Base-by-base conservation (phyloP, 495 filamentous ascomycete genomes). In the Aspergillus bridgeri region DNA sequence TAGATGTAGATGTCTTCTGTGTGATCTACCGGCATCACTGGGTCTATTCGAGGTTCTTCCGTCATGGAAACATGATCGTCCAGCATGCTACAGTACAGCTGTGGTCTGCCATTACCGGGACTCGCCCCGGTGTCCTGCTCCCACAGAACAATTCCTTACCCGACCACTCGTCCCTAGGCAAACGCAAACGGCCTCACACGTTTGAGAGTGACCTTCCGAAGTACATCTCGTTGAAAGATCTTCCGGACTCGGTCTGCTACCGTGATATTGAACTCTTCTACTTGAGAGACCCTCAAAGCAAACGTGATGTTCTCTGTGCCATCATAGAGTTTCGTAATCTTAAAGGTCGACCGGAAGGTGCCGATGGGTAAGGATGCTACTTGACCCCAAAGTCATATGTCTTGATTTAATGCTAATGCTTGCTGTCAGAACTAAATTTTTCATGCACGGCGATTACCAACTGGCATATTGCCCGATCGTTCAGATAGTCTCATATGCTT, bases 371-470 rank as follows among this genome's bases (percentile, higher is more conserved):
- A 27, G 7, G 25, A 27, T 27, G 25, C 25, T 4, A 27, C 25
- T 27, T 3, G 3, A 27, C 25, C 25, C 7, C 25, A 27, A 27
- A 27, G 3, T 27, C 25, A 27, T 27, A 27, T 27, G 3, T 27
- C 3, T 27, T 27, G 25, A 27, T 27, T 27, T 27, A 7, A 7
- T 7, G 25, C 25, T 27, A 4, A 7, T 27, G 3, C 7, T 27
- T 27, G 7, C 25, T 21, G 65, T 71, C 17, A 60, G 63, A 59
- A 72, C 62, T 9, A 72, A 69, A 54, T 72, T 72, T 42, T 69
- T 70, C 51, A 69, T 73, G 57, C 53, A 73, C 18, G 53, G 68
- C 33, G 57, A 69, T 50, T 70, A 73, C 24, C 48, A 70, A 64
- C 49, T 72, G 33, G 65, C 44, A 60, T 70, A 70, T 61, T 72